Evolutionary conservation across 345 rosid genomes (phyloP), one percentile per base, ranked within the genome.

Genomic region (Camelina hispida): DNA sequence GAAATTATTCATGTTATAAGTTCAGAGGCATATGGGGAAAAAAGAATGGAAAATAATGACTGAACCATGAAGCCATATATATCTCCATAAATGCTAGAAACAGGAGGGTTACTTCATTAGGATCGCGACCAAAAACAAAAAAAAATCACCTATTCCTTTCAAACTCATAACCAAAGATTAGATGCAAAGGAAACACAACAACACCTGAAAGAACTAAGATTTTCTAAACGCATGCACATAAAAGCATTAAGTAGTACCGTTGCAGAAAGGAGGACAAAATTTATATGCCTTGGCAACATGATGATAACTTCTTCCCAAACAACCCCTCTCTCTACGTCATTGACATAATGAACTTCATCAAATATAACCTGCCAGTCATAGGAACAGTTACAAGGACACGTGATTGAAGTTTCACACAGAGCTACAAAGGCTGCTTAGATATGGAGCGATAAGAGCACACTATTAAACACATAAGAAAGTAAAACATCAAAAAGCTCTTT

Each of bases 271-370:
- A 94, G 96, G 76, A 94, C 84, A 80, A 94, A 86, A 72, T 91
- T 94, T 43, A 94, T 84, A 82, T 94, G 97, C 83, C 88, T 90
- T 38, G 97, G 98, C 77, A 94, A 92, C 98, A 91, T 94, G 80
- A 94, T 94, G 81, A 94, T 94, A 66, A 94, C 97, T 90, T 94
- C 98, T 84, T 94, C 97, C 97, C 98, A 94, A 22, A 94, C 97
- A 79, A 94, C 98, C 52, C 97, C 98, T 85, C 98, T 90, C 77
- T 94, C 98, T 78, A 83, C 89, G 66, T 94, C 98, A 82, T 94
- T 91, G 76, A 94, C 97, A 81, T 94, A 94, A 82, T 91, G 97
- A 73, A 94, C 98, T 88, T 94, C 97, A 78, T 94, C 98, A 78
- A 92, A 94, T 81, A 94, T 88, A 77, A 94, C 99, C 99, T 94